These are phyloP conservation scores for Neostapfia colusana DNA, from an alignment of 176 grass and related monocot species.

Conservation along the genomic window DNA sequence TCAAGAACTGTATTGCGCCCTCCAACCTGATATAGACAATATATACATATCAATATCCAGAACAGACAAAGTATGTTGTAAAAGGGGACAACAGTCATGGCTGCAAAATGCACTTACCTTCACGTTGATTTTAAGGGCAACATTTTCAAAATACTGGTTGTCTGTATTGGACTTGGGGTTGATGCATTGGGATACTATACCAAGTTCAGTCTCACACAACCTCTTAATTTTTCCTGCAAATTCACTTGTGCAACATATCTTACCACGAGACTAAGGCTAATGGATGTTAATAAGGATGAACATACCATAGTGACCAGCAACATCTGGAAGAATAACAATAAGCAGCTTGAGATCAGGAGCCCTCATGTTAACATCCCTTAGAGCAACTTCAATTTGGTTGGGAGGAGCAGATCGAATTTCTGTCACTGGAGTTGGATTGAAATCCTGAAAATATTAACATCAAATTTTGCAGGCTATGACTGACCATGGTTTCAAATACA, in stretches of 20 bases:
- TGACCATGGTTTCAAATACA: not conserved
- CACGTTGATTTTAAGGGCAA: conserved; percentile 86
- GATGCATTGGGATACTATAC: conserved; percentile 78
- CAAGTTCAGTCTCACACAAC: conserved; percentile 77
- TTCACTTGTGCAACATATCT: not conserved
- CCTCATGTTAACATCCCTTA: conserved; percentile 45
- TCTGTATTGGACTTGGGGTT: conserved; percentile 31
- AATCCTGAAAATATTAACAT: conserved; percentile 34
- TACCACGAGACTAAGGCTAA: not conserved
- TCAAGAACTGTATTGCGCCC: conserved; percentile 69
- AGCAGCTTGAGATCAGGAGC: conserved; percentile 50
- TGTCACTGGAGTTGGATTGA: conserved; percentile 43
- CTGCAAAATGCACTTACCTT: conserved; percentile 45
- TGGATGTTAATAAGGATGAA: not conserved
- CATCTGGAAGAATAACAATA: conserved; percentile 62
- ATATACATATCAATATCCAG: conserved; percentile 3
- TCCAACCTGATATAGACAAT: conserved; percentile 47
- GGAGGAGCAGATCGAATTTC: conserved; percentile 17
- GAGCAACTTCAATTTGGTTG: conserved; percentile 43
- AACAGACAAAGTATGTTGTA: not conserved
- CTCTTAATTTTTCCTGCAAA: conserved; percentile 71
- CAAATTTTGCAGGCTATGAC: not conserved
- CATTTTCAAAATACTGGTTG: conserved; percentile 67
- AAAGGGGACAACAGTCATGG: not conserved
- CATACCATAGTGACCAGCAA: conserved; percentile 57